Evolutionary conservation across 108 stramenopile species (phyloP), one percentile per base, ranked within the genome.

Genomic region (Halocafeteria seosinensis): DNA sequence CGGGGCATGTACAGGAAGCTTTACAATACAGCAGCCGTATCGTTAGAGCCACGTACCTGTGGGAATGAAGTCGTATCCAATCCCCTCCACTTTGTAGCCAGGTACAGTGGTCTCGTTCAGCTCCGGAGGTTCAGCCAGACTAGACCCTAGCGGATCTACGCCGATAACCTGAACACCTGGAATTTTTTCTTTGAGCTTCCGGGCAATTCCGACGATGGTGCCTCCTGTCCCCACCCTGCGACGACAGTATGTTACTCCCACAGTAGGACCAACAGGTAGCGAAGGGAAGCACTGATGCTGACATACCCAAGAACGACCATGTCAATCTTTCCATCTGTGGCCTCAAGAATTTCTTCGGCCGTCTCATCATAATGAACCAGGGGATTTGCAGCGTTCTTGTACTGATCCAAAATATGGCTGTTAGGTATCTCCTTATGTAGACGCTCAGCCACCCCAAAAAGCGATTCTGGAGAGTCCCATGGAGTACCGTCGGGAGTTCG

Each of bases 41-140:
- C n/a, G n/a, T n/a, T n/a, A n/a, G n/a, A n/a, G n/a, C n/a, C n/a
- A n/a, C n/a, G n/a, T n/a, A n/a, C n/a, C n/a, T n/a, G n/a, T n/a
- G 0, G 91, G 91, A 29, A 92, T 84, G 65, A 92, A 92, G 68
- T 92, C 91, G 66, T 92, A 92, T 11, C 91, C 89, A 55, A 89
- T 90, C 12, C 91, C 91, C 70, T 92, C 91, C 29, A 90, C 88
- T 50, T 84, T 76, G 65, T 89, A 92, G n/a, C n/a, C n/a, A n/a
- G n/a, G n/a, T n/a, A n/a, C n/a, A n/a, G n/a, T n/a, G n/a, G n/a
- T n/a, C n/a, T n/a, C n/a, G n/a, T n/a, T n/a, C n/a, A n/a, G n/a
- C n/a, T n/a, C n/a, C n/a, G n/a, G n/a, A n/a, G n/a, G n/a, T n/a
- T n/a, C n/a, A n/a, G n/a, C n/a, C 6, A 85, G 76, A 37, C 79